Evolutionary conservation across 2,329 filamentous ascomycete genomes (phyloP), one percentile per base, ranked within the genome.

Genomic region (Botrytis elliptica): DNA sequence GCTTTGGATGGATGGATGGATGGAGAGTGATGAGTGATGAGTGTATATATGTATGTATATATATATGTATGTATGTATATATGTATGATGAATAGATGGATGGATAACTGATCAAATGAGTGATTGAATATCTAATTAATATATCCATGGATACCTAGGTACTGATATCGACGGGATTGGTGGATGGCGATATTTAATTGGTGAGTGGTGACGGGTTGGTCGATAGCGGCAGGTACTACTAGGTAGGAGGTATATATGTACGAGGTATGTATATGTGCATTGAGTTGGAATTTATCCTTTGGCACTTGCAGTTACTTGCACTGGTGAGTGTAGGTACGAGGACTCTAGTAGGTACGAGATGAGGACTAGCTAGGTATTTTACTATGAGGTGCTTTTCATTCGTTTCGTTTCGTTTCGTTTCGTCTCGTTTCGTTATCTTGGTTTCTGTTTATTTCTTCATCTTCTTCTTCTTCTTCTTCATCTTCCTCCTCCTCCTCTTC

Each of bases 251-350:
- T 55, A 16, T n/a, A 12, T n/a, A 25, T 52, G 10, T 25, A 52
- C 4, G 12, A 14, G 10, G 22, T 52, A 52, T 14, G 49, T 52
- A n/a, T 52, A 10, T 52, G 25, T 52, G 49, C 29, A 62, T 44
- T 62, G 67, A 14, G 18, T 62, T 46, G n/a, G 55, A 63, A 16
- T 72, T 67, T 67, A 72, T 68, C 63, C 60, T 62, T 62, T 72
- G 49, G 10, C 25, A n/a, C 25, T 67, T 72, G 29, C n/a, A 67
- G n/a, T 60, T 22, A 59, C 6, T 42, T 69, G 8, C 16, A 55
- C 25, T n/a, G n/a, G 49, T 55, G 25, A 55, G 49, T 16, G 25
- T 6, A 55, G 12, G 49, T 55, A 55, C 49, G 5, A 52, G 25
- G 49, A 52, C 46, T 52, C 29, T 29, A 29, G 29, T 29, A 52